Base-by-base conservation (phyloP, 768 basidiomycete species). In the Boletus huronensis region DNA sequence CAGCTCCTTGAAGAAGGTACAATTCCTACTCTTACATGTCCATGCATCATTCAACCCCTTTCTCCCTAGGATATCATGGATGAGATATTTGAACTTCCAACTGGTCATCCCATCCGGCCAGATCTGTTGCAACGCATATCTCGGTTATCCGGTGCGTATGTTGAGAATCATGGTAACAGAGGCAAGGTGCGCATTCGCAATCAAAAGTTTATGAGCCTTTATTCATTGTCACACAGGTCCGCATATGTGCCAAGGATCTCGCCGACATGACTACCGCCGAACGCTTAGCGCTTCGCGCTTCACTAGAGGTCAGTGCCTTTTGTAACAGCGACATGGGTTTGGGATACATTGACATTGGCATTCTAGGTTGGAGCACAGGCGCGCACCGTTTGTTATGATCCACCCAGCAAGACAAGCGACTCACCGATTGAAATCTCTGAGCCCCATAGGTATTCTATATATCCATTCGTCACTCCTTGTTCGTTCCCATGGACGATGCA, bases 91-190 rank as follows among this genome's bases (percentile, higher is more conserved):
- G 69, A 73, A 51, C 69, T 86, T 14, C 84, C 84, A 10, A 70
- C 76, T 5, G 65, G 71, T 26, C 63, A 62, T 41, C 67, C 72
- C n/a, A 61, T 88, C 38, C 71, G 68, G 1, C 61, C 71, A 10
- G 79, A 80, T 50, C 57, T 82, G n/a, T 60, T 85, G 21, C 81
- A 83, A 55, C 77, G 76, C 26, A 81, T 91, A 55, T 91, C 90
- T n/a, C 82, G 85, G 49, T 53, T 81, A 19, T 77, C 86, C 7
- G 82, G 82, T 41, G 88, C 84, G 5, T 83, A 84, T 58, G 67
- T 83, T 5, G 84, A 88, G 64, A 77, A 76, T 54, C 62, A 75
- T 26, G 77, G 76, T 23, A 60, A 67, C 39, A 70, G 73, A 50
- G 78, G 79, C 54, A 74, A 76, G 70, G 85, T 82, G 58, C 54